These are phyloP conservation scores for Podospora fimiseda DNA, from an alignment of 495 filamentous ascomycete genomes.

Conservation along the genomic window DNA sequence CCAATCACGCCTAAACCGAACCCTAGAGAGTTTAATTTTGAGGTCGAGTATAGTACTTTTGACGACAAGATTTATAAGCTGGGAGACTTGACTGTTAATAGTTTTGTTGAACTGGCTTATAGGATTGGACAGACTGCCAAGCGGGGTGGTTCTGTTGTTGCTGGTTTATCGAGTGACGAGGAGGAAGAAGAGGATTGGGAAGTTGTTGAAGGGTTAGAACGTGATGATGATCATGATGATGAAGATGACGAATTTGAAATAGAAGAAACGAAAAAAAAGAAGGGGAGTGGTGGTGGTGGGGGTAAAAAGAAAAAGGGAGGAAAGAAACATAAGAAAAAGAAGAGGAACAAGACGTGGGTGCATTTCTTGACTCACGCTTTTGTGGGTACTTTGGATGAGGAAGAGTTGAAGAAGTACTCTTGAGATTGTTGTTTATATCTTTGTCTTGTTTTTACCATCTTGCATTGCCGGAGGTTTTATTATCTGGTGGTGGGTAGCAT, in stretches of 20 bases:
- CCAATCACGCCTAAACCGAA: slow-evolving; percentile 42
- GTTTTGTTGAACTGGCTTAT: slow-evolving; percentile 68
- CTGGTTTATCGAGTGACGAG: no score
- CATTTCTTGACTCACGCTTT: slow-evolving; percentile 71
- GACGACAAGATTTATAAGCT: slow-evolving; percentile 68
- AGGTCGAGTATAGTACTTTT: slow-evolving; percentile 81
- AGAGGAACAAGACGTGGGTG: slow-evolving; percentile 4
- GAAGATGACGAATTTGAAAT: slow-evolving; percentile 18
- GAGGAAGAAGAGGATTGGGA: slow-evolving; percentile 4
- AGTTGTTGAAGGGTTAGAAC: slow-evolving; percentile 11
- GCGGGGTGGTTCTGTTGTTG: slow-evolving; percentile 14
- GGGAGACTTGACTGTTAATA: slow-evolving; percentile 78
- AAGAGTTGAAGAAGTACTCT: slow-evolving; percentile 47
- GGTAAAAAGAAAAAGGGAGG: not conserved
- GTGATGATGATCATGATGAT: slow-evolving; percentile 12
- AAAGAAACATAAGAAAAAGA: not conserved
- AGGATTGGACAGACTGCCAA: slow-evolving; percentile 56
- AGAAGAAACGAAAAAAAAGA: slow-evolving; percentile 18
- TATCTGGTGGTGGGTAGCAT: no score
- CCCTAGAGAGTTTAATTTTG: slow-evolving; percentile 61
- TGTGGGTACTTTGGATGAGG: slow-evolving; percentile 59
- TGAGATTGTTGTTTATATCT: slow-evolving; percentile 3
- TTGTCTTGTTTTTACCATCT: no score
- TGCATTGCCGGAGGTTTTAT: no score
- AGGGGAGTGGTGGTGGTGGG: not conserved